Percentiles rank a stretch among this genome's conserved stretches.
Evolutionary conservation across 257 asterid genomes (phyloP).

Genomic region (Linderniella brevidens): DNA sequence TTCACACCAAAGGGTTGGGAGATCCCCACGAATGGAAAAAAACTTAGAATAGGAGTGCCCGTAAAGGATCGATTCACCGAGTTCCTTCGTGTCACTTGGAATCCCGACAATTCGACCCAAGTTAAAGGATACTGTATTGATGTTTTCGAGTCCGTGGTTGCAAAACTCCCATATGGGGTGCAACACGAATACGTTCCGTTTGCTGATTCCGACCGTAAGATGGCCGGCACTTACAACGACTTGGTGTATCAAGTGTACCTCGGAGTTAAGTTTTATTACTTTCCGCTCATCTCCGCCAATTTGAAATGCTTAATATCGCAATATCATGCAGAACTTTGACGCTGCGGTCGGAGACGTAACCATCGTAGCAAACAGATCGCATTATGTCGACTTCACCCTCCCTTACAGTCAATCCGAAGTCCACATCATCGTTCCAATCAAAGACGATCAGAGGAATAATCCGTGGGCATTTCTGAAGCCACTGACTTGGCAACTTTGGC

Average conservation of each 20-base stretch:
- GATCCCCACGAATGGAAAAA: conserved; percentile 23
- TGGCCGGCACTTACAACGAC: conserved; percentile 10
- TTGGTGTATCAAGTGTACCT: conserved; percentile 13
- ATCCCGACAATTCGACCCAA: conserved; percentile 11
- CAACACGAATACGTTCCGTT: conserved; percentile 20
- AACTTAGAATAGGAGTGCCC: conserved; percentile 33
- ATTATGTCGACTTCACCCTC: conserved; percentile 24
- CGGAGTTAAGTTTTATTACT: too few species aligned
- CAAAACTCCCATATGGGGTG: conserved; percentile 16
- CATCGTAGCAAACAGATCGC: conserved; percentile 18
- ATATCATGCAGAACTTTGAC: conserved; percentile 22
- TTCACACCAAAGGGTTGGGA: conserved; percentile 34
- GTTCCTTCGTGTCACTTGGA: conserved; percentile 20
- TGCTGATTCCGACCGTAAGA: conserved; percentile 4
- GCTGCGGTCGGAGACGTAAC: conserved; percentile 27
- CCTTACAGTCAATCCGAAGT: conserved; percentile 22
- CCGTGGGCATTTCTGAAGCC: conserved; percentile 24
- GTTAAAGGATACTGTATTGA: conserved; percentile 18
- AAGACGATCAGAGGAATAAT: conserved; percentile 11
- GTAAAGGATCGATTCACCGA: conserved; percentile 26
- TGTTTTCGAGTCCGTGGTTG: conserved; percentile 18
- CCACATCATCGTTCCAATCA: conserved; percentile 17
- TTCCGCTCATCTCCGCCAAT: too few species aligned
- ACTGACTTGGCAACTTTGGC: conserved; percentile 23
- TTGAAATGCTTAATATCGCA: too few species aligned